Evolutionary conservation across 768 basidiomycete genomes (phyloP), one percentile per base, ranked within the genome.

Genomic region (Russula sp.): DNA sequence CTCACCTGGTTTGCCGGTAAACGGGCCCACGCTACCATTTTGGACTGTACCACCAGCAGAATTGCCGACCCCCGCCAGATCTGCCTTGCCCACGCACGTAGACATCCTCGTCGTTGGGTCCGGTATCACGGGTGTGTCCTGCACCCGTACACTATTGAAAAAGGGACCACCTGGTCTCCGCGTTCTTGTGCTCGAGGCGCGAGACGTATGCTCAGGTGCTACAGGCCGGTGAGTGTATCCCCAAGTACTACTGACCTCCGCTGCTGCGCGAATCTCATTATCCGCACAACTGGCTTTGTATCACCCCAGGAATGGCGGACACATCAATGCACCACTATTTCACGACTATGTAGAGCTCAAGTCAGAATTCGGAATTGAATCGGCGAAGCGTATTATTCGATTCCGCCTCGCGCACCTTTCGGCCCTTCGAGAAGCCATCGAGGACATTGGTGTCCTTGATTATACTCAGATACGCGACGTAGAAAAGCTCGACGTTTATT

Each of bases 111-210:
- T 91, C 54, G 80, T 91, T 57, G 89, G 89, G 3, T 86, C 85
- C n/a, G 89, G 89, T 0, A 87, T 91, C 60, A 85, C 88, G 0
- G 87, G 88, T 4, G 77, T 85, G 0, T 77, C 83, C 1, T 70
- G 88, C 48, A 83, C 81, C 5, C 79, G 82, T 63, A 78, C 79
- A 9, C 62, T 86, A 25, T 74, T 90, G 16, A 74, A 77, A 43
- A 70, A 70, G 18, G 62, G 9, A 1, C 68, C 29, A 70, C 69
- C 32, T 59, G 65, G 7, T 58, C 69, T 34, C 61, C 81, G 14
- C 73, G 71, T 94, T 2, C 81, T 90, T 22, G 84, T 93, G 76
- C 78, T 96, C 22, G 93, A 96, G 66, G 93, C 92, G 4, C 74
- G 93, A 57, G 87, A 88, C 11, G 77, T 78, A 0, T 90, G 88